A percentile compares a stretch with the other conserved stretches of the same genome.
phyloP scores from a whole-genome alignment of 2,329 filamentous ascomycete species.

The Colletotrichum endophyticum region DNA sequence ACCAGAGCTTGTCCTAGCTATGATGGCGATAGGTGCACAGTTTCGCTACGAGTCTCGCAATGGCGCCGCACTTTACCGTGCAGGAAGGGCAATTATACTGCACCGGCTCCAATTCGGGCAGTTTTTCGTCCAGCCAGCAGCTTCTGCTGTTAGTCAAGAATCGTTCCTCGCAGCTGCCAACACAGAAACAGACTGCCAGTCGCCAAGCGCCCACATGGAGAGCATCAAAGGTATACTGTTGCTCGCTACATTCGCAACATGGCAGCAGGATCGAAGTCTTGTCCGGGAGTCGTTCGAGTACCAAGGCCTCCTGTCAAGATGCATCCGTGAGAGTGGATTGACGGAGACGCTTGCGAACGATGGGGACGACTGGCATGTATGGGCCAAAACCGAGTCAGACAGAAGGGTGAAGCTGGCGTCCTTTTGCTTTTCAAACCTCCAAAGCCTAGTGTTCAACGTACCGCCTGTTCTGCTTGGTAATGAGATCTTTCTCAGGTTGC shows the following conservation, averaged over 20 bases:
- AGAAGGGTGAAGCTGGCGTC: background rate
- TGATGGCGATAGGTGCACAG: background rate
- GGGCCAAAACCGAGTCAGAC: background rate
- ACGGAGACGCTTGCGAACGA: background rate
- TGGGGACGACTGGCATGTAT: background rate
- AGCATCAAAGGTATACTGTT: background rate
- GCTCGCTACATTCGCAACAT: background rate
- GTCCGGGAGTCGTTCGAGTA: background rate
- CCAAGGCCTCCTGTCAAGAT: background rate
- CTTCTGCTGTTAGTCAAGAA: background rate
- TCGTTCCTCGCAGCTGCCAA: background rate
- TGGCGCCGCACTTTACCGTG: background rate
- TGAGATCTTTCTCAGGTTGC: background rate
- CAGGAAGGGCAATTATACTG: background rate
- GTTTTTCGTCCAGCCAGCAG: background rate
- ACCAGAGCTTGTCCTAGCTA: background rate
- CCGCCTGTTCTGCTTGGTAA: background rate
- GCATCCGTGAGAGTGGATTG: background rate
- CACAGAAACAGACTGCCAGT: background rate
- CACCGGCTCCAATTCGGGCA: background rate
- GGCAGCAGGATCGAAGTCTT: background rate
- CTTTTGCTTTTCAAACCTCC: conserved; percentile 5
- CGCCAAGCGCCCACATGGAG: background rate
- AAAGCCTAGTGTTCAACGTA: background rate
- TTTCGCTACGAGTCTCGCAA: background rate